Evolutionary conservation across 768 basidiomycete genomes (phyloP), one percentile per base, ranked within the genome.

Genomic region (Boletus tomentosulus): DNA sequence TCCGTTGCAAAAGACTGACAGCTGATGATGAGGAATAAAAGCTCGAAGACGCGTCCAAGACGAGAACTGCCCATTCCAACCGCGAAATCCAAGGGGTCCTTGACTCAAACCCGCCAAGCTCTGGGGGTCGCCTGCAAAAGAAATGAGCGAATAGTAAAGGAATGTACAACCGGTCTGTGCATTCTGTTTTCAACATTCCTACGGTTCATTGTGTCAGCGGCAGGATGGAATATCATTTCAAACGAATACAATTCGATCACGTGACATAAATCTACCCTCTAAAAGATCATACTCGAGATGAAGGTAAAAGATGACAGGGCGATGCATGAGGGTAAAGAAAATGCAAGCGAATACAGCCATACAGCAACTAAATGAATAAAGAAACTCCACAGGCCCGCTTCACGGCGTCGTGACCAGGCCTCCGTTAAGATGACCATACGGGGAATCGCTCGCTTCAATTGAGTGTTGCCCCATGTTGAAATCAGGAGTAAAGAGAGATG

Each of bases 401-500:
- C 55, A 70, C 22, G 68, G 70, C 13, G 59, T 62, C 49, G 70
- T 46, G 8, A 70, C 64, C 53, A 71, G 47, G 50, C 33, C 55
- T 12, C 44, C 57, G 34, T 50, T 44, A 27, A 62, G 50, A 45
- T 68, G 68, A 6, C 61, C 59, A n/a, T 71, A 71, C 1, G 70
- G 39, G 12, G 61, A 30, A 16, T 71, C 70, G 37, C 50, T 59
- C 43, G 66, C 56, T 33, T 70, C 70, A 30, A 50, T 45, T 38
- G 58, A 54, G 50, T 62, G 62, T 16, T 55, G 61, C n/a, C 64
- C 64, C 59, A 71, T 61, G 31, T 47, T 42, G 42, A 70, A 71
- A 54, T 70, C 70, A 34, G 68, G 38, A 15, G 60, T 38, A 45
- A 75, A 72, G 19, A 73, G 61, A 37, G 72, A 59, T 6, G 66